Evolutionary conservation across 179 eudicot genomes (phyloP), one percentile per base, ranked within the genome.

Genomic region (Beta lomatogona): DNA sequence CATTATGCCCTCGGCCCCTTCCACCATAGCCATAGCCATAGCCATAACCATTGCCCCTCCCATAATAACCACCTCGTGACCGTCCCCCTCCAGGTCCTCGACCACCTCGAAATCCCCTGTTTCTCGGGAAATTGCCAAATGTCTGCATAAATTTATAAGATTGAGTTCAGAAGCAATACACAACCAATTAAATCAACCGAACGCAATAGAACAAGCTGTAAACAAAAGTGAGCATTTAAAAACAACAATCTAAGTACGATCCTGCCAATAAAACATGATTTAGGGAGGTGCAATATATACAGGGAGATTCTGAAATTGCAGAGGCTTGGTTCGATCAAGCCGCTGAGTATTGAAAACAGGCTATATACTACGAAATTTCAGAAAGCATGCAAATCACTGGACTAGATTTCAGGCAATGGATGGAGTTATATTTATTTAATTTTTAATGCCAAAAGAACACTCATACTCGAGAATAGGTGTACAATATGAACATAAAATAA

Each of bases 111-210:
- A 90, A 92, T 61, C 97, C 98, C 3, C 92, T 85, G 78, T 89
- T 87, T 82, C 94, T 90, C 57, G 94, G 84, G 79, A 88, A 94
- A 53, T 92, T 95, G 72, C 99, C 99, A 82, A 93, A 94, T 48
- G 97, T 91, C 99, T 93, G 91, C 89, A 86, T 45, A 21, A 45
- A 65, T 46, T 66, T 46, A 54, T 55, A 70, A 72, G 22, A 67
- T 50, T 14, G n/a, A 54, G 14, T 25, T 28, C 31, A 81, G 66
- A 46, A 6, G 71, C 19, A 36, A 14, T 25, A 46, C 54, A 60
- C 52, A 58, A 46, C 16, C 18, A 41, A 55, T 44, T 46, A 52
- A 60, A 48, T 10, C 9, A 36, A 13, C 19, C n/a, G 18, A 54
- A 74, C 16, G 18, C 48, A 36, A 36, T 36, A 36, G 41, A 36